These are phyloP conservation scores for Backusella parvicylindrica DNA, from an alignment of 192 early-diverging fungal genomes.

Conservation along the genomic window DNA sequence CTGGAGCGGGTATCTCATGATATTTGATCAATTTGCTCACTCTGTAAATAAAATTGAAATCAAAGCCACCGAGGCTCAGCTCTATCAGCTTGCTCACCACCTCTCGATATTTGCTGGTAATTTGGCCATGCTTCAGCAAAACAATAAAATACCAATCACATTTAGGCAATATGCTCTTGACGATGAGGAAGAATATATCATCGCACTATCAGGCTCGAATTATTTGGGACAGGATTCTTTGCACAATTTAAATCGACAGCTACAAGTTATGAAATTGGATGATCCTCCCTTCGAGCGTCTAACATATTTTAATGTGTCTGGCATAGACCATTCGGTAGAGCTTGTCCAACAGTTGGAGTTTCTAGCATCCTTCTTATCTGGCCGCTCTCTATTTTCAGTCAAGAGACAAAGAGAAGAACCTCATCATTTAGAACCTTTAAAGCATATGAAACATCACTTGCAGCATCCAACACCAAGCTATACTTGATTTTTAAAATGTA, in stretches of 20 bases:
- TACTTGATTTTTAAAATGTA: neutral
- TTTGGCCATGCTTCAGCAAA: constrained; percentile 19
- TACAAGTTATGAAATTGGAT: constrained; percentile 5
- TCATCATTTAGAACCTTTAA: neutral
- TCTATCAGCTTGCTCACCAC: constrained; percentile 14
- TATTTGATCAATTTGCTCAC: constrained; percentile 33
- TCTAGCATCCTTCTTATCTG: constrained; percentile 7
- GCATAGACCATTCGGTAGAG: neutral
- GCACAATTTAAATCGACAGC: constrained; percentile 1
- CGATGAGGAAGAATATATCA: neutral
- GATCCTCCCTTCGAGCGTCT: constrained; percentile 21
- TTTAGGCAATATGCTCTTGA: constrained; percentile 24
- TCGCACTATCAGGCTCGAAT: neutral
- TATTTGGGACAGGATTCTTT: constrained; percentile 17
- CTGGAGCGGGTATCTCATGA: constrained; percentile 22
- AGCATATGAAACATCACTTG: constrained; percentile 5
- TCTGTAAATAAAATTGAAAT: constrained; percentile 23
- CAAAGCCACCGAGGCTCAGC: neutral
- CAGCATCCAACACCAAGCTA: neutral
- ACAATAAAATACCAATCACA: constrained; percentile 25
- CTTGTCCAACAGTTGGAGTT: neutral
- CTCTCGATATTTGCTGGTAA: constrained; percentile 27
- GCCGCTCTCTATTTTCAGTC: neutral
- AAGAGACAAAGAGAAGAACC: constrained; percentile 5
- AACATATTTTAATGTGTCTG: neutral